A percentile compares a stretch with the other conserved stretches of the same genome.
These are phyloP conservation scores for Didymella pinodella DNA, from an alignment of 2,329 filamentous ascomycete species.

Conservation along the genomic window DNA sequence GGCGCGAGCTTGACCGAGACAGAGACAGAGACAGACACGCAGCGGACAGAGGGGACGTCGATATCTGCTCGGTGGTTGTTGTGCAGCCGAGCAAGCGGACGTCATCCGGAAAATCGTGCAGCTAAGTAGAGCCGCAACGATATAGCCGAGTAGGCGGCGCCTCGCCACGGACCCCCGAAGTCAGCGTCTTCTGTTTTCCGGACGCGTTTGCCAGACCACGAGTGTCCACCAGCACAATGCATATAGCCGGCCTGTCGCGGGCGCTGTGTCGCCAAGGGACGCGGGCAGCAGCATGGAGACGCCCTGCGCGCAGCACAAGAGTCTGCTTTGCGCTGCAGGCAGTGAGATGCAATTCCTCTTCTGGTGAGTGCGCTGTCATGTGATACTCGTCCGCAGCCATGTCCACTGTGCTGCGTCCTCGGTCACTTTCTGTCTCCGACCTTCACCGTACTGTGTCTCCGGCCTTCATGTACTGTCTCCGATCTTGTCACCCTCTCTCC, in stretches of 20 bases:
- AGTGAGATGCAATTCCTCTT: conserved; percentile 44
- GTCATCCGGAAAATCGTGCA: conserved; percentile 37
- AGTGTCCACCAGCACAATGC: conserved; percentile 31
- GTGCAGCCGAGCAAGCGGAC: conserved; percentile 32
- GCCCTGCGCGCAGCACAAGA: conserved; percentile 19
- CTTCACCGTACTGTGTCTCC: not conserved
- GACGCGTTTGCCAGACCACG: conserved; percentile 23
- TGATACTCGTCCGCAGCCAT: conserved; percentile 28
- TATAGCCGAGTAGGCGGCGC: conserved; percentile 25
- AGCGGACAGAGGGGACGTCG: conserved; percentile 1
- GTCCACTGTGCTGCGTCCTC: conserved; percentile 7
- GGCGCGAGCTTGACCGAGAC: not conserved
- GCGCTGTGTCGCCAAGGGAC: conserved; percentile 35
- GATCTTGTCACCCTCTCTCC: too few relatives aligned
- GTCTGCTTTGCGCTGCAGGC: conserved; percentile 27
- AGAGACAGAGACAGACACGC: too few relatives aligned
- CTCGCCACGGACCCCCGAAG: conserved; percentile 19
- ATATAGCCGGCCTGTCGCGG: conserved; percentile 32
- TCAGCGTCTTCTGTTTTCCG: conserved; percentile 23
- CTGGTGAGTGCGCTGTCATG: conserved; percentile 45
- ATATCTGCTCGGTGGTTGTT: conserved; percentile 33
- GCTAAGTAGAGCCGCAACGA: conserved; percentile 9
- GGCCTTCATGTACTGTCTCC: too few relatives aligned
- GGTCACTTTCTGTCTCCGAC: conserved; percentile 18
- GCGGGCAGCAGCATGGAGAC: conserved; percentile 12